Percentiles rank a stretch among this genome's conserved stretches.
phyloP scores from a whole-genome alignment of 495 filamentous ascomycete genomes.

The Talaromyces stipitatus region DNA sequence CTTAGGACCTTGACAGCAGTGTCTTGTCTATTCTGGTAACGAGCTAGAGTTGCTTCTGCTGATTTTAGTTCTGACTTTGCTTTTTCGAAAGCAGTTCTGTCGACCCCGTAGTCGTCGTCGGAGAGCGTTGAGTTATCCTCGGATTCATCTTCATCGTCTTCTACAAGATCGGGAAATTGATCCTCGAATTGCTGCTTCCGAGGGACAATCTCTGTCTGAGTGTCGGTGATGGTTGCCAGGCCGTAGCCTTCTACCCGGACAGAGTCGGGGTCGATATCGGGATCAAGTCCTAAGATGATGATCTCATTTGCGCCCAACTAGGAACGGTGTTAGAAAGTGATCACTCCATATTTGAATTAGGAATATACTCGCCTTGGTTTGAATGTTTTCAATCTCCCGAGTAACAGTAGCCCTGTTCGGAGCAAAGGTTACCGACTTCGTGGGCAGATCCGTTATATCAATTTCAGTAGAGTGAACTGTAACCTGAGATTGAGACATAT shows the following conservation, averaged over 20 bases:
- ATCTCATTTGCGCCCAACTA: slow-evolving; percentile 59
- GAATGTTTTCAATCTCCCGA: slow-evolving; percentile 54
- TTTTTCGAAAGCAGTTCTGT: slow-evolving; percentile 8
- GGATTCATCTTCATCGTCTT: slow-evolving; percentile 25
- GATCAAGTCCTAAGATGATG: slow-evolving; percentile 56
- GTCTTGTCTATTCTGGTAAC: slow-evolving; percentile 12
- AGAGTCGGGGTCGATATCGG: slow-evolving; percentile 55
- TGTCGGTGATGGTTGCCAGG: slow-evolving; percentile 52
- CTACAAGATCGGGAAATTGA: slow-evolving; percentile 42
- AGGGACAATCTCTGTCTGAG: slow-evolving; percentile 53
- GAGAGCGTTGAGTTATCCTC: slow-evolving; percentile 6
- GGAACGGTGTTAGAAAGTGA: slow-evolving; percentile 1
- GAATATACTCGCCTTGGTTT: slow-evolving; percentile 38
- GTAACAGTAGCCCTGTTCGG: slow-evolving; percentile 53
- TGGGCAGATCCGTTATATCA: slow-evolving; percentile 45
- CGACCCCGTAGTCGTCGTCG: slow-evolving; percentile 22
- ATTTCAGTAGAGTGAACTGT: slow-evolving; percentile 11
- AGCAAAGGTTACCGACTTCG: slow-evolving; percentile 55
- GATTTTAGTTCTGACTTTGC: slow-evolving; percentile 7
- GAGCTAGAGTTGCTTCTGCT: slow-evolving; percentile 8
- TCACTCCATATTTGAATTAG: not conserved
- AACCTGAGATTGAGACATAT: slow-evolving; percentile 1
- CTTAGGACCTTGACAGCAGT: slow-evolving; percentile 8
- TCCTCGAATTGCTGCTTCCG: slow-evolving; percentile 53
- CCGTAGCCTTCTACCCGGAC: slow-evolving; percentile 65